Percentiles rank a stretch among this genome's conserved stretches.
phyloP scores from a whole-genome alignment of 2,329 filamentous ascomycete species.

The Claviceps cyperi region DNA sequence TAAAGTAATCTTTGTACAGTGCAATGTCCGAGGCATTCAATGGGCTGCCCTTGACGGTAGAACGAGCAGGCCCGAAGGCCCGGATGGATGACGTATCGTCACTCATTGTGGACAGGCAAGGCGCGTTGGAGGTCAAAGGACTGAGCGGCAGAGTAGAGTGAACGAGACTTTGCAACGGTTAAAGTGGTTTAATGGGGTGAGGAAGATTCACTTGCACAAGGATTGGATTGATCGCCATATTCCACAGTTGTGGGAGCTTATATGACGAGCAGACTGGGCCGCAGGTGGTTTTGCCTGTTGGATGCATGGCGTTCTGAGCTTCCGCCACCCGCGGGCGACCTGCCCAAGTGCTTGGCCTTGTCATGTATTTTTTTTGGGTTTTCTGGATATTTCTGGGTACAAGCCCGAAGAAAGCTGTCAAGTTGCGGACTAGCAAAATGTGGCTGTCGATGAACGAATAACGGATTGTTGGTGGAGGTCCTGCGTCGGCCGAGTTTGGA shows the following conservation, averaged over 20 bases:
- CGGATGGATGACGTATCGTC: conserved; percentile 40
- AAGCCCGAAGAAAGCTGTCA: background rate
- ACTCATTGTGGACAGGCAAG: conserved; percentile 15
- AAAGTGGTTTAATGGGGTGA: background rate
- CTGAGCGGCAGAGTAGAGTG: background rate
- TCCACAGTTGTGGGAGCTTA: background rate
- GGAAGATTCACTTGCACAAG: background rate
- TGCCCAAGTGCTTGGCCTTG: background rate
- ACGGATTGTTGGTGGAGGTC: background rate
- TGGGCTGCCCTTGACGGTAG: conserved; percentile 46
- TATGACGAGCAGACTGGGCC: conserved; percentile 1
- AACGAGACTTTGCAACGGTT: background rate
- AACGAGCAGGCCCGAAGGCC: conserved; percentile 49
- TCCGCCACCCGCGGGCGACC: background rate
- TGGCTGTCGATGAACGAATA: background rate
- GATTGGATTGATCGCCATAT: background rate
- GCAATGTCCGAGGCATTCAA: conserved; percentile 51
- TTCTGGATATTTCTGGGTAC: no score
- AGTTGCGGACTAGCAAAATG: background rate
- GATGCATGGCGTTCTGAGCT: background rate
- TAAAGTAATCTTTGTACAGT: conserved; percentile 59
- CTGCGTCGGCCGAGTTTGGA: background rate
- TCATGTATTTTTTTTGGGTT: no score
- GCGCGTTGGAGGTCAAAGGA: background rate
- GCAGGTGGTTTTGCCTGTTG: background rate